Evolutionary conservation across 306 rosid species (phyloP).

Genomic region (Abrus precatorius): DNA sequence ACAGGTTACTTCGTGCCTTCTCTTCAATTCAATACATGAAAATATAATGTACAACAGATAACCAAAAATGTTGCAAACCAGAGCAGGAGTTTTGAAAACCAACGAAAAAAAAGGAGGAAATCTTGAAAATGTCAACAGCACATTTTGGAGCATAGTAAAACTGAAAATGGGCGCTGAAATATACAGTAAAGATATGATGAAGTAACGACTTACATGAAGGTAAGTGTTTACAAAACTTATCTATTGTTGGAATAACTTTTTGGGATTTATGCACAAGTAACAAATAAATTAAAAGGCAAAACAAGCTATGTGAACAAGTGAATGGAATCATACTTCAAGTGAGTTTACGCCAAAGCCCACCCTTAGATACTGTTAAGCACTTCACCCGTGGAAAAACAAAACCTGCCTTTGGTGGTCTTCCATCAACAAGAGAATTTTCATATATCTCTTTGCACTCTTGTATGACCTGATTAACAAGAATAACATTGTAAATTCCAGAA

Average conservation of each 20-base stretch:
- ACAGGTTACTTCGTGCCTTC: too few relatives aligned
- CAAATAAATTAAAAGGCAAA: constrained; percentile 26
- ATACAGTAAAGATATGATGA: too few relatives aligned
- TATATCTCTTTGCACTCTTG: constrained; percentile 98
- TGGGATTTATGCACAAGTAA: constrained; percentile 22
- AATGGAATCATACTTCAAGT: constrained; percentile 54
- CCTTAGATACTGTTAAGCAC: constrained; percentile 74
- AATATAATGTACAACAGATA: too few relatives aligned
- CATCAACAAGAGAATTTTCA: constrained; percentile 85
- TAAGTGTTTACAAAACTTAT: constrained; percentile 20
- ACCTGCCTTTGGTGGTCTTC: constrained; percentile 83
- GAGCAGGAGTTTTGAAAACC: too few relatives aligned
- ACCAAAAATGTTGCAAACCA: too few relatives aligned
- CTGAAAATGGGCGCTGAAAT: too few relatives aligned
- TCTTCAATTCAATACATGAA: too few relatives aligned
- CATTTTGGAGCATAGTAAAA: too few relatives aligned
- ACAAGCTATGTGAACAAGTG: constrained; percentile 10
- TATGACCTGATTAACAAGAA: constrained; percentile 70
- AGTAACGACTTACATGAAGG: neutral
- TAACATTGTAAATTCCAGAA: constrained; percentile 29
- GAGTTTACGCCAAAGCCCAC: constrained; percentile 84
- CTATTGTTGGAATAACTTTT: constrained; percentile 11
- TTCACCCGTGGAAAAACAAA: constrained; percentile 85
- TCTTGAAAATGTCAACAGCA: too few relatives aligned
- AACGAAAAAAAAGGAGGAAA: too few relatives aligned